A percentile compares a stretch with the other conserved stretches of the same genome.
These are phyloP conservation scores for Russula earlei DNA, from an alignment of 768 basidiomycete species.

Conservation along the genomic window DNA sequence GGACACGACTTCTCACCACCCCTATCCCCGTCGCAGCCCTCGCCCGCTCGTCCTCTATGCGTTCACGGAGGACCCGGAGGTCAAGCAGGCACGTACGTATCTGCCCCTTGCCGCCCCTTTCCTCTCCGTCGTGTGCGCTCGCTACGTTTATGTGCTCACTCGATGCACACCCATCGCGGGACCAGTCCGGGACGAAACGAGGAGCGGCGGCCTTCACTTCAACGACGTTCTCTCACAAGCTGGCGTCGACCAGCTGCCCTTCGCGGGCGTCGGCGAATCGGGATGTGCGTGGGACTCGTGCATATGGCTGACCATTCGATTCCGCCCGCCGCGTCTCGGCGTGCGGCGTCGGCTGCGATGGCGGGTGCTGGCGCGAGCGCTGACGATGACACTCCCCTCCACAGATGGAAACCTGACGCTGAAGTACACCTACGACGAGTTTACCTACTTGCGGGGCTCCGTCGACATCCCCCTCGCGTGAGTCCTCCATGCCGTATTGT, in stretches of 20 bases:
- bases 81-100: conserved; percentile 14
- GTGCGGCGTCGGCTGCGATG: no score
- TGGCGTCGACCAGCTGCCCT: conserved; percentile 20
- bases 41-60: conserved; percentile 17
- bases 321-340: no score
- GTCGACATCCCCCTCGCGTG: conserved; percentile 53
- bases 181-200: conserved; percentile 26
- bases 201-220: conserved; percentile 26
- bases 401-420: conserved; percentile 24
- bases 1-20: neutral
- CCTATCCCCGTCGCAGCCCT: neutral
- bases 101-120: no score
- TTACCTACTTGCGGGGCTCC: conserved; percentile 40
- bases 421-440: conserved; percentile 30
- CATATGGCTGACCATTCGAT: neutral
- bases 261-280: conserved; percentile 25
- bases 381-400: neutral
- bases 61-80: conserved; percentile 13
- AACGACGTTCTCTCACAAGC: conserved; percentile 27
- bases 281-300: conserved; percentile 22
- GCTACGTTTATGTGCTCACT: neutral
- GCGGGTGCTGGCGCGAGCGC: neutral
- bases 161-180: neutral
- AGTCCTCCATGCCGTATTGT: conserved; percentile 21
- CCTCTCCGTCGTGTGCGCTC: neutral